A percentile compares a stretch with the other conserved stretches of the same genome.
Conservation (phyloP, 495 filamentous ascomycete genomes). For the Xylaria intraflava region DNA sequence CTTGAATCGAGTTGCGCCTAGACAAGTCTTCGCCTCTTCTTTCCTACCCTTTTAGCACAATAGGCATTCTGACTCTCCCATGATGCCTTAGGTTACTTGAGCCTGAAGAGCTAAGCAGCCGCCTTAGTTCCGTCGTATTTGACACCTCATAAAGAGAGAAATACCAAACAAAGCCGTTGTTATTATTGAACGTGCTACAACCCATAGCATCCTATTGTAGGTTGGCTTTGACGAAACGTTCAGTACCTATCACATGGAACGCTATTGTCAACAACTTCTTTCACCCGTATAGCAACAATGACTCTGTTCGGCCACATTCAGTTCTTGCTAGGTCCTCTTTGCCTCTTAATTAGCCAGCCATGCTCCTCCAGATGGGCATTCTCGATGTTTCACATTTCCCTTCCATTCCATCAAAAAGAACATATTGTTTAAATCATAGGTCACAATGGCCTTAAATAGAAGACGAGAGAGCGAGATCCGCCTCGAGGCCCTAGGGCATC, state of each 20-base stretch:
- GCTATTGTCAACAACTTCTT: not conserved
- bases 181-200: not conserved
- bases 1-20: too few relatives aligned
- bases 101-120: too few relatives aligned
- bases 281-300: not conserved
- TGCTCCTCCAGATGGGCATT: not conserved
- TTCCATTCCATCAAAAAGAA: not conserved
- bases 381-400: not conserved
- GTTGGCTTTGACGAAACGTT: not conserved
- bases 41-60: too few relatives aligned
- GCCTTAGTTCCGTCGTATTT: not conserved
- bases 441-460: not conserved
- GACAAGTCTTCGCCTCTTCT: too few relatives aligned
- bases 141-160: not conserved
- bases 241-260: not conserved
- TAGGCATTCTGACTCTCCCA: too few relatives aligned
- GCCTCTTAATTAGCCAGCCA: not conserved
- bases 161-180: not conserved
- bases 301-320: not conserved
- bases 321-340: too few relatives aligned
- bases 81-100: too few relatives aligned
- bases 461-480: not conserved
- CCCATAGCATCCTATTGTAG: not conserved
- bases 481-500: conserved; percentile 5
- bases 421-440: not conserved